A percentile compares a stretch with the other conserved stretches of the same genome.
Conservation (phyloP, 805 yeast genomes). For the Metschnikowia arizonensis region DNA sequence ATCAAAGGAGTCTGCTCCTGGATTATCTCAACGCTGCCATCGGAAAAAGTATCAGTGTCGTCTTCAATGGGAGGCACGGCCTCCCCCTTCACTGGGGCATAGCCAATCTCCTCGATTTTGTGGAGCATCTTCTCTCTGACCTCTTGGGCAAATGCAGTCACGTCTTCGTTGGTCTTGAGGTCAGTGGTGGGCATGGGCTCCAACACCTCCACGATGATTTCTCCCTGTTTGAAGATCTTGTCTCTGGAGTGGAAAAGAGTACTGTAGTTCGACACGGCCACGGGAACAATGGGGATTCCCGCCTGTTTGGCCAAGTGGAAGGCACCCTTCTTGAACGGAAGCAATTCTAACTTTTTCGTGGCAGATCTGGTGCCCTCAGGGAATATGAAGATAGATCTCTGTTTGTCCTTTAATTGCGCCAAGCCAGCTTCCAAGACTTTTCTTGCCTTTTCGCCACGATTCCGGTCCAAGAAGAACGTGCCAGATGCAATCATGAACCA, state of each 20-base stretch:
- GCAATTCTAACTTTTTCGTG: conserved; percentile 57
- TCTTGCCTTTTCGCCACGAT: conserved; percentile 70
- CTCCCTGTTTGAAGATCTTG: conserved; percentile 71
- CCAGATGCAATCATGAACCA: conserved; percentile 95
- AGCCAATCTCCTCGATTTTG: conserved; percentile 41
- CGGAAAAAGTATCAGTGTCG: conserved; percentile 8
- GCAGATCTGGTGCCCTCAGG: conserved; percentile 98
- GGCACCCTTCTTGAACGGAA: conserved; percentile 96
- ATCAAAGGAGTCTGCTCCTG: conserved; percentile 19
- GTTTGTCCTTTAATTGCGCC: conserved; percentile 51
- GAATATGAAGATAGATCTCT: conserved; percentile 81
- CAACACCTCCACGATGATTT: conserved; percentile 70
- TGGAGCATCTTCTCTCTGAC: conserved; percentile 56
- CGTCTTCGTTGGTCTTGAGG: conserved; percentile 61
- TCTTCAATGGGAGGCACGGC: not conserved
- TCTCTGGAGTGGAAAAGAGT: conserved; percentile 58
- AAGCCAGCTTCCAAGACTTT: conserved; percentile 70
- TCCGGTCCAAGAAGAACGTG: conserved; percentile 85
- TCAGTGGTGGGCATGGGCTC: conserved; percentile 75
- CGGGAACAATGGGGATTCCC: conserved; percentile 81
- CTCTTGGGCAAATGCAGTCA: conserved; percentile 53
- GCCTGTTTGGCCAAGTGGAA: conserved; percentile 96
- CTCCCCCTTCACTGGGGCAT: conserved; percentile 17
- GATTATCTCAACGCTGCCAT: conserved; percentile 16
- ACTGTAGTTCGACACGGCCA: conserved; percentile 83